Evolutionary conservation across 2,329 filamentous ascomycete species (phyloP).

Genomic region (Fusarium nygamai): DNA sequence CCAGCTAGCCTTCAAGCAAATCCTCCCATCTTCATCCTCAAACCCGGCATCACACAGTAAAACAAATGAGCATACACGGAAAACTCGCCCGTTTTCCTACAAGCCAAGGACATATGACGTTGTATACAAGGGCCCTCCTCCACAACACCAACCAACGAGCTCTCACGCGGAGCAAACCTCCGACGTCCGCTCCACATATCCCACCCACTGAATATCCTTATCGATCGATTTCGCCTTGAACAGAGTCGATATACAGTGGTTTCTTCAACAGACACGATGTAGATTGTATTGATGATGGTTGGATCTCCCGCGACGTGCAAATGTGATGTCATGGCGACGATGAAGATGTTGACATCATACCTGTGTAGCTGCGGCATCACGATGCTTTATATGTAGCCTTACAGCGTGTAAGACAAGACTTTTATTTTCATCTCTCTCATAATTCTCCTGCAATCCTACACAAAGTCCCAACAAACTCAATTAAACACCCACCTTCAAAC

Average conservation of each 20-base stretch:
- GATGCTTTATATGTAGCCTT: conserved; percentile 16
- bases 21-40: neutral
- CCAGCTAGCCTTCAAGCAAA: neutral
- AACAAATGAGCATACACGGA: neutral
- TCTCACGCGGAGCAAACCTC: conserved; percentile 24
- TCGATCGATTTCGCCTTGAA: conserved; percentile 13
- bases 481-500: neutral
- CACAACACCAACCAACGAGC: conserved; percentile 26
- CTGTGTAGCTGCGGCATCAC: neutral
- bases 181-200: conserved; percentile 25
- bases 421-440: neutral
- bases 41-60: neutral
- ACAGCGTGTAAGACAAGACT: neutral
- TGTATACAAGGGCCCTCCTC: conserved; percentile 12
- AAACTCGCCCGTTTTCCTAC: neutral
- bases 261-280: neutral
- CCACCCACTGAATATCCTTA: conserved; percentile 13
- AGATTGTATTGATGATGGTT: neutral
- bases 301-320: neutral
- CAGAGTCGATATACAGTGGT: neutral
- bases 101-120: conserved; percentile 30
- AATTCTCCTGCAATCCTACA: neutral
- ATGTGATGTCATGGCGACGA: conserved; percentile 31
- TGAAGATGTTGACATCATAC: conserved; percentile 28
- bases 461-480: neutral